Conservation (phyloP, 768 basidiomycete genomes). For the Tephrocybe sp. region DNA sequence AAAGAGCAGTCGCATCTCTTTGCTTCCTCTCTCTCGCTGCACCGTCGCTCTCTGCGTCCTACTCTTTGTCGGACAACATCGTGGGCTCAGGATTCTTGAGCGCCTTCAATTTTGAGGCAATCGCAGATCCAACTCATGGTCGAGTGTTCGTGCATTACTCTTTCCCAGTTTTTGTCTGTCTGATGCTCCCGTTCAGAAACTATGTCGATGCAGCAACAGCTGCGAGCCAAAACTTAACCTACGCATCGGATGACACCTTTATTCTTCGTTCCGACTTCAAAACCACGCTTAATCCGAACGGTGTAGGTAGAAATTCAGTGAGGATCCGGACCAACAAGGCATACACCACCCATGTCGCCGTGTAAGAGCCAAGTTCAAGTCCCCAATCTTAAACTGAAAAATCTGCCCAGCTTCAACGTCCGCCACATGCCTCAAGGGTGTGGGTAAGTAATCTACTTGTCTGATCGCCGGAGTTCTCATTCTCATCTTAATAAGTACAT, state of each 20-base stretch:
- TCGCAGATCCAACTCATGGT: conserved; percentile 60
- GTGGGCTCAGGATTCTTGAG: conserved; percentile 45
- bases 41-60: conserved; percentile 31
- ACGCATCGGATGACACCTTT: conserved; percentile 45
- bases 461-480: neutral
- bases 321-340: conserved; percentile 50
- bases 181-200: conserved; percentile 25
- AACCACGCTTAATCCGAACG: conserved; percentile 41
- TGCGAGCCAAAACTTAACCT: conserved; percentile 50
- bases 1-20: neutral
- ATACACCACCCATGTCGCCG: conserved; percentile 52
- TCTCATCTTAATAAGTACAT: conserved; percentile 20
- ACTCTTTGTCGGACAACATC: conserved; percentile 40
- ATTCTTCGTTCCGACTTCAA: conserved; percentile 53
- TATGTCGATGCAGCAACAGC: conserved; percentile 42
- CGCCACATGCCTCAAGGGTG: conserved; percentile 59
- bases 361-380: conserved; percentile 34
- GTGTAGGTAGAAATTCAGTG: conserved; percentile 55
- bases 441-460: conserved; percentile 28
- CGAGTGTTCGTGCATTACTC: conserved; percentile 46
- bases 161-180: neutral
- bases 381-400: neutral
- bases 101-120: conserved; percentile 47
- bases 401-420: conserved; percentile 30
- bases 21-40: conserved; percentile 3